Conservation (phyloP, 331 rosid genomes). For the Telfairia occidentalis region DNA sequence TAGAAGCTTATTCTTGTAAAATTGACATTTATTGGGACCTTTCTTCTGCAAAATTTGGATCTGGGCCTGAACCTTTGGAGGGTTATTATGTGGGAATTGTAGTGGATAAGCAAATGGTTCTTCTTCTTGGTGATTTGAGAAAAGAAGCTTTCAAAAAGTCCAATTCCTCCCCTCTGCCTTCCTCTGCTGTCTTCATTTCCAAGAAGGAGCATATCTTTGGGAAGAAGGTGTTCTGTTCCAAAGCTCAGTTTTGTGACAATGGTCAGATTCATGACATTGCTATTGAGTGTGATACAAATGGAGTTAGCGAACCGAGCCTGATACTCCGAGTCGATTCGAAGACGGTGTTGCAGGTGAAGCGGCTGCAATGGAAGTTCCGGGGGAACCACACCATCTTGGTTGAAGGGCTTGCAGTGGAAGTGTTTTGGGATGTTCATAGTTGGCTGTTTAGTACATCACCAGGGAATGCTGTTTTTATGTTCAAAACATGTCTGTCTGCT, state of each 20-base stretch:
- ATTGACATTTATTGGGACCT: constrained; percentile 87
- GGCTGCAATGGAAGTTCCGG: constrained; percentile 77
- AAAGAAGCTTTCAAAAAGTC: constrained; percentile 89
- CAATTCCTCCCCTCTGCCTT: constrained; percentile 36
- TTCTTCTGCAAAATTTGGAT: constrained; percentile 75
- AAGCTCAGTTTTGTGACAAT: constrained; percentile 57
- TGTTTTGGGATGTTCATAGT: constrained; percentile 90
- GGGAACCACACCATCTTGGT: constrained; percentile 81
- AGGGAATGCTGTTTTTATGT: constrained; percentile 82
- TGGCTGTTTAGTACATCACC: constrained; percentile 82
- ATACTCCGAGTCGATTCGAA: constrained; percentile 69
- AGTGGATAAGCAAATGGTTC: constrained; percentile 69
- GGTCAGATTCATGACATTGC: constrained; percentile 73
- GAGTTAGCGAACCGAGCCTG: constrained; percentile 48
- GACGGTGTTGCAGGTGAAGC: constrained; percentile 72
- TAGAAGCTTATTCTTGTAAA: constrained; percentile 62
- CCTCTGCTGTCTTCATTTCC: constrained; percentile 49
- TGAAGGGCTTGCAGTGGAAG: constrained; percentile 76
- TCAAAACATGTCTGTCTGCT: constrained; percentile 55
- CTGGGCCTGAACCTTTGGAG: constrained; percentile 71
- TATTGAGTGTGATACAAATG: constrained; percentile 71
- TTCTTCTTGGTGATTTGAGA: constrained; percentile 77
- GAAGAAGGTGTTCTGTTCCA: constrained; percentile 58
- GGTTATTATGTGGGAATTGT: constrained; percentile 74
- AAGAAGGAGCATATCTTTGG: constrained; percentile 87